phyloP scores from a whole-genome alignment of 805 yeast genomes.

The Komagataella pseudopastoris region DNA sequence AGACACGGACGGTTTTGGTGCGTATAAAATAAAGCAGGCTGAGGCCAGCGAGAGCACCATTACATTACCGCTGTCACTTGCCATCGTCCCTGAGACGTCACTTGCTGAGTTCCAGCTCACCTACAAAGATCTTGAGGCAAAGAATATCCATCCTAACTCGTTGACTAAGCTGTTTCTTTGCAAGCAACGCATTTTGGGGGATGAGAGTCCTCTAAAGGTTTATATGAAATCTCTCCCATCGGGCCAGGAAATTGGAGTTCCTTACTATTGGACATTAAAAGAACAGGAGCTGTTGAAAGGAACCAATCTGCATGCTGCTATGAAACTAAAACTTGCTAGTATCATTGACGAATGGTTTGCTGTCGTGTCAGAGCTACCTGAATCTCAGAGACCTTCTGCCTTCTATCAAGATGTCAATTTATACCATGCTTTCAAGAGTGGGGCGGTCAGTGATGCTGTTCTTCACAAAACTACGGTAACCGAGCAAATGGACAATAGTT shows the following conservation, averaged over 20 bases:
- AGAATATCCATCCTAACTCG: not conserved
- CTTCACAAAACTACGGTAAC: not conserved
- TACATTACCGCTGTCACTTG: not conserved
- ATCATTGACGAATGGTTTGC: constrained; percentile 50
- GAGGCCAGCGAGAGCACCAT: not conserved
- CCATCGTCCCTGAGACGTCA: not conserved
- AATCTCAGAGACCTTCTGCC: constrained; percentile 4
- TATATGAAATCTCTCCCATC: constrained; percentile 3
- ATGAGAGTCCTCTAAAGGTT: not conserved
- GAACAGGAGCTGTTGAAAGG: constrained; percentile 44
- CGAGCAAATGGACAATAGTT: constrained; percentile 18
- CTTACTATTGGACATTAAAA: constrained; percentile 48
- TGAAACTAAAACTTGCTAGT: constrained; percentile 28
- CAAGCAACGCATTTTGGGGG: not conserved
- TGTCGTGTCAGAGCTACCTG: constrained; percentile 10
- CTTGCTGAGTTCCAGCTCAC: not conserved
- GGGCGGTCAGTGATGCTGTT: not conserved
- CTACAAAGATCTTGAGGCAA: not conserved
- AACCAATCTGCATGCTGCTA: constrained; percentile 51
- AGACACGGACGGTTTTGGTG: not conserved
- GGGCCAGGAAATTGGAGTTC: constrained; percentile 34
- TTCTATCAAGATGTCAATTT: constrained; percentile 14
- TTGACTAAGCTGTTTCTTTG: not conserved
- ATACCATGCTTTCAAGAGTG: constrained; percentile 9
- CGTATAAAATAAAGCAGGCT: not conserved